phyloP scores from a whole-genome alignment of 1,284 basidiomycete species.

The Sanghuangporus baumii region DNA sequence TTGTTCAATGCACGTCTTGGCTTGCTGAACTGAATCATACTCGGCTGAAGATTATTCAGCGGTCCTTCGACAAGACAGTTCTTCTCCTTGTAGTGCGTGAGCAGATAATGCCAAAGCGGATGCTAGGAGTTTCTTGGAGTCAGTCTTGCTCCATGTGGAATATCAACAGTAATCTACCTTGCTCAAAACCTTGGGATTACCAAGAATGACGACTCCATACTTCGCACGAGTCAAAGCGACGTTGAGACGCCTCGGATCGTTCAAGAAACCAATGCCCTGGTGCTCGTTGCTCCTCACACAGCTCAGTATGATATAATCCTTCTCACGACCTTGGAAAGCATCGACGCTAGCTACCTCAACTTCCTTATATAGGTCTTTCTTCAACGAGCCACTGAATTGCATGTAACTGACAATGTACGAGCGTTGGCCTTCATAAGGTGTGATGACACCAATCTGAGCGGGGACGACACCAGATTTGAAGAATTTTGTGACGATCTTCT shows the following conservation, averaged over 20 bases:
- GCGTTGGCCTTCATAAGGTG: conserved; percentile 98
- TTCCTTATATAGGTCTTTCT: conserved; percentile 99
- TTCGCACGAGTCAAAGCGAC: conserved; percentile 97
- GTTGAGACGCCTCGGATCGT: conserved; percentile 94
- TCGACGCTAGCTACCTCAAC: conserved; percentile 99
- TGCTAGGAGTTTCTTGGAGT: conserved; percentile 51
- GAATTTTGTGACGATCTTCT: conserved; percentile 99
- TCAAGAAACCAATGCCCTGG: conserved; percentile 99
- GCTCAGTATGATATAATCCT: conserved; percentile 98
- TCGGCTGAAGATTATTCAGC: conserved; percentile 91
- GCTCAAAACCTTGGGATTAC: conserved; percentile 98
- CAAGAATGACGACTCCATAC: conserved; percentile 96
- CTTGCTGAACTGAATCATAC: conserved; percentile 99
- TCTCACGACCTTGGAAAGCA: conserved; percentile 99
- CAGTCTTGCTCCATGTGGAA: background rate
- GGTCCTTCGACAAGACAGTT: conserved; percentile 93
- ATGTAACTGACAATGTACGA: conserved; percentile 99
- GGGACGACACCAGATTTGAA: conserved; percentile 98
- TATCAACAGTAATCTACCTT: conserved; percentile 57
- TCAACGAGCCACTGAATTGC: conserved; percentile 97
- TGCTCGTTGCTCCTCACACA: conserved; percentile 99
- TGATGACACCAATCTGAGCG: conserved; percentile 95
- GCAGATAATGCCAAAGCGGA: conserved; percentile 95
- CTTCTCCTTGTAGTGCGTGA: conserved; percentile 99
- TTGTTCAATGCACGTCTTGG: conserved; percentile 81